These are phyloP conservation scores for Populus simonii DNA, from an alignment of 345 rosid genomes.

Conservation along the genomic window DNA sequence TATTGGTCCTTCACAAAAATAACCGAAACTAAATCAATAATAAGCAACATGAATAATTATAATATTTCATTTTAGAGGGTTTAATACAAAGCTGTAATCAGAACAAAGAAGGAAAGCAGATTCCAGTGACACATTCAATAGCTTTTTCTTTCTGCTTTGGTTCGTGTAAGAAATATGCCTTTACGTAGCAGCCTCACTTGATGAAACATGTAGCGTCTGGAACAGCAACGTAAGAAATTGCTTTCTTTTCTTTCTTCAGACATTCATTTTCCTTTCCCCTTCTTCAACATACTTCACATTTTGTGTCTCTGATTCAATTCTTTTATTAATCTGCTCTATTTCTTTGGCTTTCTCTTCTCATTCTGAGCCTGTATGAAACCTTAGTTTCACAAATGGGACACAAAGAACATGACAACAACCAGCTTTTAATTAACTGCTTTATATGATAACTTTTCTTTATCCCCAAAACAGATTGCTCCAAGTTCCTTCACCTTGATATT, in stretches of 20 bases:
- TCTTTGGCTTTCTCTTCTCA: not conserved
- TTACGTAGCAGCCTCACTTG: too few relatives aligned
- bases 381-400: not conserved
- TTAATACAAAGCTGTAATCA: not conserved
- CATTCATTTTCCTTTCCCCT: not conserved
- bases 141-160: too few relatives aligned
- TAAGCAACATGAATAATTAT: not conserved
- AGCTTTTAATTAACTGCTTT: not conserved
- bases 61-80: not conserved
- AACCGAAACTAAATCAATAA: not conserved
- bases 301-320: not conserved
- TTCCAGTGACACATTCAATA: too few relatives aligned
- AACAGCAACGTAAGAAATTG: too few relatives aligned
- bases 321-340: not conserved
- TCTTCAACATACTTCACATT: not conserved
- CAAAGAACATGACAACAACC: not conserved
- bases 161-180: too few relatives aligned
- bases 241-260: not conserved
- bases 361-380: not conserved
- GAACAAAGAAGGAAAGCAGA: not conserved
- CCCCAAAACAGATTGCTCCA: not conserved
- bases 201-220: too few relatives aligned
- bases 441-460: too few relatives aligned
- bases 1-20: slow-evolving; percentile 64
- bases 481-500: too few relatives aligned